A percentile compares a stretch with the other conserved stretches of the same genome.
Evolutionary conservation across 2,329 filamentous ascomycete species (phyloP).

Genomic region (Colletotrichum sp.): DNA sequence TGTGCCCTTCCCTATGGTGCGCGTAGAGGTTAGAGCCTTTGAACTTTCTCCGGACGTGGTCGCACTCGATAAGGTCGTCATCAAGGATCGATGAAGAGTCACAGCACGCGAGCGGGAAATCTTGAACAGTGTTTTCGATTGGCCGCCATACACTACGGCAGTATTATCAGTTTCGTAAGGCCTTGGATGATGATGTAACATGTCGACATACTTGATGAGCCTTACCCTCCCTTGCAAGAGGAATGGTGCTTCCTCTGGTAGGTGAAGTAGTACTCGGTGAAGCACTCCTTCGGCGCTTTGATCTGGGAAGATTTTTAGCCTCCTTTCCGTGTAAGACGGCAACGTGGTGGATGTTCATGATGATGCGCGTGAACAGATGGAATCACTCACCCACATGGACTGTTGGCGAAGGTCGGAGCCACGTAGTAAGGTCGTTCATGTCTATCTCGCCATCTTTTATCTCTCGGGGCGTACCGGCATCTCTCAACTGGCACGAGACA

Average conservation of each 20-base stretch:
- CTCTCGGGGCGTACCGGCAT: neutral
- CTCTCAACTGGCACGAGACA: neutral
- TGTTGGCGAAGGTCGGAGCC: constrained; percentile 19
- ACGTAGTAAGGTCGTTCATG: constrained; percentile 27
- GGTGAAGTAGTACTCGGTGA: neutral
- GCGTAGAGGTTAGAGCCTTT: neutral
- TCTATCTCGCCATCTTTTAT: constrained; percentile 25
- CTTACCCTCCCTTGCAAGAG: neutral
- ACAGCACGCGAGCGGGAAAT: neutral
- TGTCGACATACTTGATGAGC: neutral
- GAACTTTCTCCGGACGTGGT: neutral
- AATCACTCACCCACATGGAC: neutral
- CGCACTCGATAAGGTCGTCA: neutral
- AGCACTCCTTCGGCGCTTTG: neutral
- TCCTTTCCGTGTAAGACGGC: neutral
- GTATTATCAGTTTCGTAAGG: neutral
- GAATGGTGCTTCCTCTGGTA: neutral
- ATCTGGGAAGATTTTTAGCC: neutral
- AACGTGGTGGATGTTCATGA: too few species aligned
- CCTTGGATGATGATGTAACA: neutral
- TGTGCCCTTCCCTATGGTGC: constrained; percentile 31
- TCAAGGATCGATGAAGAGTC: neutral
- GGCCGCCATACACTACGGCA: neutral
- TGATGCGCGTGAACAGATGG: neutral
- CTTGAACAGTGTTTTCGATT: neutral